Evolutionary conservation across 345 rosid genomes (phyloP).

Genomic region (Orychophragmus violaceus): DNA sequence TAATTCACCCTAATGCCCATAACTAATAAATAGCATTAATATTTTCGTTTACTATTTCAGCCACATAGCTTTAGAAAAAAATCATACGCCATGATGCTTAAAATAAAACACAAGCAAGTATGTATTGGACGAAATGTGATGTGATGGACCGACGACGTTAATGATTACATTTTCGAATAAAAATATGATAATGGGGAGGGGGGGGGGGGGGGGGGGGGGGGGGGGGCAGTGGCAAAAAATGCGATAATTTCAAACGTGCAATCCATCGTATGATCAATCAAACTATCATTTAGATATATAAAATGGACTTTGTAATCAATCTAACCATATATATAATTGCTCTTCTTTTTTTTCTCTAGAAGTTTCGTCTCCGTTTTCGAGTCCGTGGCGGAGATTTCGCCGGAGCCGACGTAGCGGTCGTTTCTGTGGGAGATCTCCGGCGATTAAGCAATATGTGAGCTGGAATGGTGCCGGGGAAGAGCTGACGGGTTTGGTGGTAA

Average conservation of each 20-base stretch:
- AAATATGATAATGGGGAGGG: not conserved
- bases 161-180: not conserved
- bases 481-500: no score
- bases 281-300: not conserved
- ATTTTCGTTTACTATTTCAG: not conserved
- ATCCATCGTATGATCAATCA: not conserved
- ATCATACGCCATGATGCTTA: no score
- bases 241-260: not conserved
- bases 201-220: no score
- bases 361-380: no score
- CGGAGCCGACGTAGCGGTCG: no score
- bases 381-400: no score
- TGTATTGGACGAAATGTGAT: not conserved
- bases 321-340: not conserved
- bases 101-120: not conserved
- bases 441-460: no score
- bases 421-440: no score
- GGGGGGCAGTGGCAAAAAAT: slow-evolving; percentile 1
- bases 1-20: not conserved
- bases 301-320: not conserved
- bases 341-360: no score
- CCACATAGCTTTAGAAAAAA: not conserved
- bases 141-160: not conserved
- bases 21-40: not conserved
- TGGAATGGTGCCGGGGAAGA: no score